Base-by-base conservation (phyloP, 1,139 yeast species). In the Arxiozyma heterogenica region DNA sequence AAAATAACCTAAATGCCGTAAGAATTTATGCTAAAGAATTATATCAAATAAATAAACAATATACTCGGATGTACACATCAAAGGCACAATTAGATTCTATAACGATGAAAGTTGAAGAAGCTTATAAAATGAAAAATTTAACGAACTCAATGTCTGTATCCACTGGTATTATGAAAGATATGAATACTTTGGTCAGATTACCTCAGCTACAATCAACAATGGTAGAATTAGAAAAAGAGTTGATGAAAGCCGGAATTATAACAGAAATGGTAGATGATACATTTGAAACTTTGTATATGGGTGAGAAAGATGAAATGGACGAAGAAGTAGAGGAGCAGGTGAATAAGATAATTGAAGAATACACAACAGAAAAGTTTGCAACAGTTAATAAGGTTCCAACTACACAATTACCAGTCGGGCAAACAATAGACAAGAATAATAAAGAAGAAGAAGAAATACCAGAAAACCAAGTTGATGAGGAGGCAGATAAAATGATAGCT, bases 231-330 rank as follows among this genome's bases (percentile, higher is more conserved):
- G 86, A 93, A 58, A 84, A 81, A 65, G 98, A 94, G 69, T 77
- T 94, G 65, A 84, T 87, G 81, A 87, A 86, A 68, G 83, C 96
- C 3, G 98, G 98, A 0, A 80, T 94, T 51, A 90, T 94, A 57
- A 90, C 87, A 62, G 98, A 94, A 67, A 93, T 94, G 98, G 83
- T 91, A 70, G 90, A 87, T 55, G 98, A 94, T 66, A 83, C 89
- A 64, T 75, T 93, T 55, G 98, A 91, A 58, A 72, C 79, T 53
- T 75, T 84, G 45, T 81, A 78, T 52, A 85, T 77, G 46, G 88
- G 84, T 57, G 84, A 84, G 53, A 82, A 79, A 51, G 84, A 84
- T 53, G 82, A 79, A 51, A 85, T 82, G 57, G 83, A 80, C 27
- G 82, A 77, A 53, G 86, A 79, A 60, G 84, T 85, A 1, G 89